Percentiles rank a stretch among this genome's conserved stretches.
These are phyloP conservation scores for Cerioporus squamosus DNA, from an alignment of 1,284 basidiomycete species.

Conservation along the genomic window DNA sequence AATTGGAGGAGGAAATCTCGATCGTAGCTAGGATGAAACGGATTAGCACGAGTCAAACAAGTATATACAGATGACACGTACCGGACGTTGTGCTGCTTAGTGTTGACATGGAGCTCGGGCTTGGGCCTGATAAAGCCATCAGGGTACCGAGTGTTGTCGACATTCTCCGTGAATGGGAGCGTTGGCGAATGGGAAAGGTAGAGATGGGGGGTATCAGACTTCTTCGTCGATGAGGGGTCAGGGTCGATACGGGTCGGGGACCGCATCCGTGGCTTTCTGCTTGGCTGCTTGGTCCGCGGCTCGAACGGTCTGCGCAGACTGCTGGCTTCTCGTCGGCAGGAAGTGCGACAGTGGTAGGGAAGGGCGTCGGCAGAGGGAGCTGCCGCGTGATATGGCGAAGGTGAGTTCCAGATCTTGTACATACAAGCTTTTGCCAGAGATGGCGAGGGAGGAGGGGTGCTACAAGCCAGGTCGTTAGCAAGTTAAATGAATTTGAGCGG, in stretches of 20 bases:
- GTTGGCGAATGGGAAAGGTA: slow-evolving; percentile 71
- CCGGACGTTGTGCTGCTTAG: slow-evolving; percentile 91
- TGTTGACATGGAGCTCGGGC: slow-evolving; percentile 84
- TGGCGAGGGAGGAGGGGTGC: too few relatives aligned
- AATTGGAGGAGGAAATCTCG: slow-evolving; percentile 98
- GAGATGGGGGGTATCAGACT: slow-evolving; percentile 46
- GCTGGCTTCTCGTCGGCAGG: too few relatives aligned
- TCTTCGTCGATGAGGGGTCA: slow-evolving; percentile 54
- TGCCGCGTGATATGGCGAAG: too few relatives aligned
- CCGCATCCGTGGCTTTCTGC: too few relatives aligned
- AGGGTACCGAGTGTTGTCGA: slow-evolving; percentile 83
- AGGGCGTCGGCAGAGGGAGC: too few relatives aligned
- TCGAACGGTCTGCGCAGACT: too few relatives aligned
- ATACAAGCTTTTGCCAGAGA: too few relatives aligned
- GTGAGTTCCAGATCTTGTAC: too few relatives aligned
- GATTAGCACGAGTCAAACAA: not conserved
- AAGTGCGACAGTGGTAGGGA: too few relatives aligned
- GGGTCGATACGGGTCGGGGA: slow-evolving; percentile 82
- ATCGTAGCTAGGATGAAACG: slow-evolving; percentile 72
- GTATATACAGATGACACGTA: slow-evolving; percentile 36
- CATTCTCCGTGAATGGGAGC: slow-evolving; percentile 86
- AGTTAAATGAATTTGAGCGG: too few relatives aligned
- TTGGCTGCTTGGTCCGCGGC: too few relatives aligned
- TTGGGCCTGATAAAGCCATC: slow-evolving; percentile 84
- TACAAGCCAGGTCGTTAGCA: too few relatives aligned